Evolutionary conservation across 2,329 filamentous ascomycete species (phyloP).

Genomic region (Hymenoscyphus occultus): DNA sequence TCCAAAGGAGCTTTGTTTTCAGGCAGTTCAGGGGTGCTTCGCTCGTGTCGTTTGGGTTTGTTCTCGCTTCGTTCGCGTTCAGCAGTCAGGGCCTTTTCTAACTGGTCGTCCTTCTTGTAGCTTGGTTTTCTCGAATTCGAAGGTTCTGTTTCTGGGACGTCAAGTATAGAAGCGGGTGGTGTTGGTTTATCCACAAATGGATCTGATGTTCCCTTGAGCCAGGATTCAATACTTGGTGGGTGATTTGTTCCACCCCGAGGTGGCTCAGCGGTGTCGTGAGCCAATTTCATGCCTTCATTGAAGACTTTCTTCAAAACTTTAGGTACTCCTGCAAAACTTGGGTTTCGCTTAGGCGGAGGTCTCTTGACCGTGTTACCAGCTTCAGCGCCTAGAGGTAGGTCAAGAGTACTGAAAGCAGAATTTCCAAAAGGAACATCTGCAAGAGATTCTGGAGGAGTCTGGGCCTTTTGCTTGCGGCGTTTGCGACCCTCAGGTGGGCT

Average conservation of each 20-base stretch:
- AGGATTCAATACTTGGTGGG: slow-evolving; percentile 63
- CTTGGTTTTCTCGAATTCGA: slow-evolving; percentile 29
- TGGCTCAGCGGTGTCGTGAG: slow-evolving; percentile 58
- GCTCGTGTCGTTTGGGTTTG: slow-evolving; percentile 18
- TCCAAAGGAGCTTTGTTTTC: slow-evolving; percentile 32
- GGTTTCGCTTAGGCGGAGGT: slow-evolving; percentile 46
- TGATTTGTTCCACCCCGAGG: slow-evolving; percentile 52
- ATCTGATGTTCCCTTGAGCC: slow-evolving; percentile 61
- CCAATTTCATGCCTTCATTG: slow-evolving; percentile 62
- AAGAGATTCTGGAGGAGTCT: slow-evolving; percentile 42
- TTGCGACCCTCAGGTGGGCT: slow-evolving; percentile 26
- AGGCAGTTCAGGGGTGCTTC: slow-evolving; percentile 26
- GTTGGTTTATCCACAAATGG: slow-evolving; percentile 52
- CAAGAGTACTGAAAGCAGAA: slow-evolving; percentile 64
- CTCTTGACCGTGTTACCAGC: slow-evolving; percentile 48
- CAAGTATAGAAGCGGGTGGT: slow-evolving; percentile 32
- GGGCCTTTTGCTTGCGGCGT: slow-evolving; percentile 25
- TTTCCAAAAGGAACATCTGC: slow-evolving; percentile 62
- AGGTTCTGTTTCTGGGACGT: slow-evolving; percentile 35
- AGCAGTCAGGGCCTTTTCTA: slow-evolving; percentile 21
- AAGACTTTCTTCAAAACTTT: slow-evolving; percentile 64
- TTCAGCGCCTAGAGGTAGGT: slow-evolving; percentile 50
- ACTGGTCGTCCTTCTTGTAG: slow-evolving; percentile 27
- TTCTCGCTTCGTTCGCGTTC: slow-evolving; percentile 19
- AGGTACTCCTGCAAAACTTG: slow-evolving; percentile 59